phyloP scores from a whole-genome alignment of 176 grass and related monocot species.

The Triticum urartu region DNA sequence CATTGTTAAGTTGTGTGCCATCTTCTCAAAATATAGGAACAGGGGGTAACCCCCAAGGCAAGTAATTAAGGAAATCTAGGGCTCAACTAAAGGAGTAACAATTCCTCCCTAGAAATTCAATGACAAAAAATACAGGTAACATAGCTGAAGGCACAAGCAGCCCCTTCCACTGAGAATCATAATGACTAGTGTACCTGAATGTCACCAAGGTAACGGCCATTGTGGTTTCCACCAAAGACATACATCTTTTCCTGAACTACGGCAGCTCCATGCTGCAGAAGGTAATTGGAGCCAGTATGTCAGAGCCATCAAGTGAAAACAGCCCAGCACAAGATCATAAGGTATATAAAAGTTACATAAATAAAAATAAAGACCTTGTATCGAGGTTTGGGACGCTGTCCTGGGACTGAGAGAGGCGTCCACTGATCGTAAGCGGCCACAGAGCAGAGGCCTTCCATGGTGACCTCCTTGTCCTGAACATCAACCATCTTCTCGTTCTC shows the following conservation, averaged over 20 bases:
- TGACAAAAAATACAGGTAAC: not conserved
- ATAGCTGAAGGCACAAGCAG: not conserved
- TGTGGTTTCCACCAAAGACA: conserved; percentile 89
- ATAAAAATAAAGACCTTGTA: conserved; percentile 55
- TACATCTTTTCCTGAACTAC: conserved; percentile 92
- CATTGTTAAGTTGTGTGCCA: not conserved
- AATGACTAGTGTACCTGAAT: conserved; percentile 53
- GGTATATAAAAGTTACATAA: not conserved
- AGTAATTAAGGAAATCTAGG: not conserved
- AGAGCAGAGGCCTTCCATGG: conserved; percentile 75
- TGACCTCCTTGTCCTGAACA: conserved; percentile 84
- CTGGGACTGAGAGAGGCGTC: conserved; percentile 55
- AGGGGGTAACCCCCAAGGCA: not conserved
- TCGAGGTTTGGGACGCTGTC: conserved; percentile 62
- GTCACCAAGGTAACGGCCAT: conserved; percentile 89
- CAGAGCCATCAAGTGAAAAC: conserved; percentile 2
- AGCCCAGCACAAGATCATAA: not conserved
- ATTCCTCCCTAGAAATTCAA: not conserved
- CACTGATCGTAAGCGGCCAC: conserved; percentile 65
- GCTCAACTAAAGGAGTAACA: not conserved
- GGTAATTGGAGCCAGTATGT: not conserved
- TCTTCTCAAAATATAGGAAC: not conserved
- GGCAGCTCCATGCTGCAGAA: conserved; percentile 79
- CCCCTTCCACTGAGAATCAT: not conserved
- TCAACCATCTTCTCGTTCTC: conserved; percentile 66